Base-by-base conservation (phyloP, 495 filamentous ascomycete genomes). In the Hypoxylon trugodes region DNA sequence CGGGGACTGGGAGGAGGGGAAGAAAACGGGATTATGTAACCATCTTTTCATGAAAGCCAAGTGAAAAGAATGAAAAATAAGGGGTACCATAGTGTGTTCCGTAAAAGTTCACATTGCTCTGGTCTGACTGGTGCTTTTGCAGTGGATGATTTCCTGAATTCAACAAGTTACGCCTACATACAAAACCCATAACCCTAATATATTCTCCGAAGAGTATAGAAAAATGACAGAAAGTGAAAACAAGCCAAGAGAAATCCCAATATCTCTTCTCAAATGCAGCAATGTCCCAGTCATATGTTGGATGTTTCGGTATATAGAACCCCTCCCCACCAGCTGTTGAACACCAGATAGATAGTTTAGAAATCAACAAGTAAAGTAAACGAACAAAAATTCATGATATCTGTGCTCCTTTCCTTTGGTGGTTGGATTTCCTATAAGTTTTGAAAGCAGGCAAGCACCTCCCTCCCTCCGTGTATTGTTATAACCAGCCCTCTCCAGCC, bases 211-310 rank as follows among this genome's bases (percentile, higher is more conserved):
- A n/a, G n/a, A n/a, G n/a, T n/a, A n/a, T n/a, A n/a, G n/a, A 21
- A 3, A 48, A 22, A 22, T 12, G 1, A 33, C 9, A 33, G 15
- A 48, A 33, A 21, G 25, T 32, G 18, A 2, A 9, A 48, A 18
- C 26, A 48, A 10, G n/a, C n/a, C 45, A 18, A 37, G 19, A 50
- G 25, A 36, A 19, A 7, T 18, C 33, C 48, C 33, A 18, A 40
- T 52, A 38, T 52, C 48, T 35, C 22, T 13, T 28, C 48, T 52
- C 48, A 40, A 35, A 52, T 52, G 48, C 48, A 40, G 41, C 48
- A 38, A 51, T 12, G 13, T 8, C 48, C 30, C 9, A 52, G n/a
- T 35, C 48, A 40, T 30, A 38, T 7, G 24, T 38, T 9, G 25
- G 32, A 37, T 51, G 10, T 25, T 21, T 33, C 25, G 6, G 25